Conservation (phyloP, 805 yeast species). For the Candida tibetensis region DNA sequence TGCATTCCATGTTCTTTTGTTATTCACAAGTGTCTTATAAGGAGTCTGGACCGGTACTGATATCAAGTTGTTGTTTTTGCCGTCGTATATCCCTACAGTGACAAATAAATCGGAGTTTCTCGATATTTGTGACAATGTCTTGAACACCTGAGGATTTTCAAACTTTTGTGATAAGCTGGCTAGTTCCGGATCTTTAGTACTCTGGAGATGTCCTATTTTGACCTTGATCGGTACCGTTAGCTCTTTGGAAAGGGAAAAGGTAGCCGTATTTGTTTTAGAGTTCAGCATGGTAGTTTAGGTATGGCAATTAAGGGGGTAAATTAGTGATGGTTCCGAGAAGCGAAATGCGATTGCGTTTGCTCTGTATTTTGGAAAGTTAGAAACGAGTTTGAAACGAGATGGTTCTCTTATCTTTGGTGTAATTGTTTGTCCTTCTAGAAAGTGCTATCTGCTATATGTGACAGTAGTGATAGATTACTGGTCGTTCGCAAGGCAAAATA, state of each 20-base stretch:
- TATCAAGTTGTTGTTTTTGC: conserved; percentile 25
- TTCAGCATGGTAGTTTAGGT: too few species aligned
- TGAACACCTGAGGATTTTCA: conserved; percentile 33
- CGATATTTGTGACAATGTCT: conserved; percentile 28
- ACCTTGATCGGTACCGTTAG: conserved; percentile 30
- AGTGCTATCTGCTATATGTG: too few species aligned
- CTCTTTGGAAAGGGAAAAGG: conserved; percentile 42
- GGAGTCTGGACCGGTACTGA: conserved; percentile 35
- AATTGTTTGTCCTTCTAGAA: too few species aligned
- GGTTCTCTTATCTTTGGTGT: too few species aligned
- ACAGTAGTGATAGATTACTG: too few species aligned
- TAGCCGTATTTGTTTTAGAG: conserved; percentile 22
- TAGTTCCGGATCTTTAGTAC: conserved; percentile 15
- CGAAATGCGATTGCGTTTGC: too few species aligned
- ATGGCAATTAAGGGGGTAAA: too few species aligned
- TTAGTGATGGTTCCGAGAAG: too few species aligned
- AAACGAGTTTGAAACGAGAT: too few species aligned
- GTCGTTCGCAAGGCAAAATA: too few species aligned
- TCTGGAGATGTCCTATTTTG: conserved; percentile 31
- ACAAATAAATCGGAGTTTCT: conserved; percentile 36
- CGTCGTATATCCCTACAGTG: conserved; percentile 30
- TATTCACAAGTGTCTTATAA: conserved; percentile 31
- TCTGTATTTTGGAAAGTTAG: too few species aligned
- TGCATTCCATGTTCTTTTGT: conserved; percentile 59
- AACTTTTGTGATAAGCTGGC: conserved; percentile 32